phyloP scores from a whole-genome alignment of 139 green algal genomes.

The Chlamydomonas sp. region DNA sequence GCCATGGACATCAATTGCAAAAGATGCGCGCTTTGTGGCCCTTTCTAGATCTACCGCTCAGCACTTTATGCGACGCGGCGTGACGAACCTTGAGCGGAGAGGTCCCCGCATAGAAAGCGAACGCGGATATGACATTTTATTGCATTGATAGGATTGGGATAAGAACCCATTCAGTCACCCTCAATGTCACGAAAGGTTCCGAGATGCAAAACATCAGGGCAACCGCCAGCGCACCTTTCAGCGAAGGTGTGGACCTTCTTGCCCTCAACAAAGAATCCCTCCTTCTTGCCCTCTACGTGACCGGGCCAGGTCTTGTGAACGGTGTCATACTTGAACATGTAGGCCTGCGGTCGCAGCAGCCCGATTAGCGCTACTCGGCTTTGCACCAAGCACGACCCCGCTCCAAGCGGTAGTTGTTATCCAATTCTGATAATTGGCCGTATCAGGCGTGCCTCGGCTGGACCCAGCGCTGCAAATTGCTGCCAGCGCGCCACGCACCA shows the following conservation, averaged over 20 bases:
- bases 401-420: too few relatives aligned
- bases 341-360: slow-evolving; percentile 43
- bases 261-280: slow-evolving; percentile 77
- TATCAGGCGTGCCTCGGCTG: too few relatives aligned
- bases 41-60: too few relatives aligned
- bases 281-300: slow-evolving; percentile 52
- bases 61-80: too few relatives aligned
- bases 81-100: neutral
- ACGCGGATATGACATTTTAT: too few relatives aligned
- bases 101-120: too few relatives aligned
- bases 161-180: too few relatives aligned
- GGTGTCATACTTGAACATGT: slow-evolving; percentile 95
- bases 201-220: too few relatives aligned
- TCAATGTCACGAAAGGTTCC: too few relatives aligned
- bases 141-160: too few relatives aligned
- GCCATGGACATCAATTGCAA: too few relatives aligned
- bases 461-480: neutral
- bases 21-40: too few relatives aligned
- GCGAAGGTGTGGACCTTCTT: slow-evolving; percentile 77
- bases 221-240: slow-evolving; percentile 51
- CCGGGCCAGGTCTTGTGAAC: slow-evolving; percentile 80
- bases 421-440: neutral
- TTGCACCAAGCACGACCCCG: neutral
- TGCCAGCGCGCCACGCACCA: neutral
- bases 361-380: neutral